Conservation (phyloP, 148 eudicot genomes). For the Rhododendron kiyosumense region DNA sequence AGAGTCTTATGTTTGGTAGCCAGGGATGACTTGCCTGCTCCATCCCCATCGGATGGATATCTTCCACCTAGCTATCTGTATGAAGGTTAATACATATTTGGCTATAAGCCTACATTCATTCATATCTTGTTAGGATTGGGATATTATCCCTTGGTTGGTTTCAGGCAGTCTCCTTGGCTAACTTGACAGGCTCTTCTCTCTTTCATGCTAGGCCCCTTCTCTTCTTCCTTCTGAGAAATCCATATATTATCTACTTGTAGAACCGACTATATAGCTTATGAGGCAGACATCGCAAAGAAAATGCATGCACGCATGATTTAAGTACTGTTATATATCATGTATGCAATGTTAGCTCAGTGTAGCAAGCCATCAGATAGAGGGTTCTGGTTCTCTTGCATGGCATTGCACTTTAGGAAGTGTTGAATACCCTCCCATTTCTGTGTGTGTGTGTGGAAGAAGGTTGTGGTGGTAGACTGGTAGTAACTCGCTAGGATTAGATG, state of each 20-base stretch:
- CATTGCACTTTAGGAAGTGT: neutral
- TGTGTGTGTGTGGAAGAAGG: neutral
- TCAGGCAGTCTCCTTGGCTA: conserved; percentile 15
- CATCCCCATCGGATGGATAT: conserved; percentile 1
- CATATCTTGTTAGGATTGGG: neutral
- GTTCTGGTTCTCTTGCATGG: neutral
- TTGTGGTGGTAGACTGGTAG: neutral
- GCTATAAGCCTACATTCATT: neutral
- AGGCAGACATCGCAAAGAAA: neutral
- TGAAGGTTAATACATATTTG: neutral
- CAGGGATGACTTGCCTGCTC: conserved; percentile 14
- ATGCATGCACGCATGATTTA: neutral
- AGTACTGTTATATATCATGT: neutral
- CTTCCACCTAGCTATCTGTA: neutral
- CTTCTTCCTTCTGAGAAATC: neutral
- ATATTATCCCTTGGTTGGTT: conserved; percentile 8
- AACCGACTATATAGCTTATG: neutral
- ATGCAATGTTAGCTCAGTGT: neutral
- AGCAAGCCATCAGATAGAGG: neutral
- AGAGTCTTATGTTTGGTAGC: conserved; percentile 5
- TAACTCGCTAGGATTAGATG: neutral
- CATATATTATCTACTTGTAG: neutral
- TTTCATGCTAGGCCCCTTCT: conserved; percentile 1
- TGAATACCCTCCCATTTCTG: neutral
- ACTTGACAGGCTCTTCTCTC: conserved; percentile 4